These are phyloP conservation scores for Artemisia annua DNA, from an alignment of 129 eudicot genomes.

Conservation along the genomic window DNA sequence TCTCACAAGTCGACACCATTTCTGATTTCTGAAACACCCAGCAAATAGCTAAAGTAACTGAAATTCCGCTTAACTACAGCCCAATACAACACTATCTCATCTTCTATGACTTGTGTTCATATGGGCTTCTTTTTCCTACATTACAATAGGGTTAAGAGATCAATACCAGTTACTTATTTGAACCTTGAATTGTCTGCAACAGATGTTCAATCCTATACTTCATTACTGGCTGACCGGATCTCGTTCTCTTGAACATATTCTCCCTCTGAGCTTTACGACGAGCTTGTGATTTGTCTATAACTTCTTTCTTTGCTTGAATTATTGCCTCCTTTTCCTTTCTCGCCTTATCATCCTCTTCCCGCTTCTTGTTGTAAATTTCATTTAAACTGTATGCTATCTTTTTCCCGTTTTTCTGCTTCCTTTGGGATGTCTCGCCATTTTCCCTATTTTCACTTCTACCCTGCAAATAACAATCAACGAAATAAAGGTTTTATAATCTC, in stretches of 20 bases:
- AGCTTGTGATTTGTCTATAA: slow-evolving; percentile 46
- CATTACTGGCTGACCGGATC: slow-evolving; percentile 91
- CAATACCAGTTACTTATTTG: slow-evolving; percentile 12
- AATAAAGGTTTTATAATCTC: neutral
- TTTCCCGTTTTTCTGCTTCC: slow-evolving; percentile 42
- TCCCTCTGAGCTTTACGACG: slow-evolving; percentile 60
- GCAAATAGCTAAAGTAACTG: too few relatives aligned
- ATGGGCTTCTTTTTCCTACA: too few relatives aligned
- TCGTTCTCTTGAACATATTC: slow-evolving; percentile 82
- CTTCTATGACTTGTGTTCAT: too few relatives aligned
- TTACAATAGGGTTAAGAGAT: neutral
- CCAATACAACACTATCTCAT: too few relatives aligned
- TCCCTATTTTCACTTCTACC: slow-evolving; percentile 36
- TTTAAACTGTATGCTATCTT: slow-evolving; percentile 44
- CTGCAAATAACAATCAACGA: slow-evolving; percentile 30
- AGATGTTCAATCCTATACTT: slow-evolving; percentile 84
- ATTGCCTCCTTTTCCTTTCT: slow-evolving; percentile 74
- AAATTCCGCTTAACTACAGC: too few relatives aligned
- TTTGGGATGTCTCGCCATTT: slow-evolving; percentile 18
- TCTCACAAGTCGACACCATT: too few relatives aligned
- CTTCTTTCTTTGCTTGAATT: slow-evolving; percentile 55
- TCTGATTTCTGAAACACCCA: too few relatives aligned
- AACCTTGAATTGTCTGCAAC: slow-evolving; percentile 69
- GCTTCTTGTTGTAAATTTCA: slow-evolving; percentile 58
- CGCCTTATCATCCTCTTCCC: slow-evolving; percentile 69